Evolutionary conservation across 768 basidiomycete species (phyloP).

Genomic region (Chalciporus chontae): DNA sequence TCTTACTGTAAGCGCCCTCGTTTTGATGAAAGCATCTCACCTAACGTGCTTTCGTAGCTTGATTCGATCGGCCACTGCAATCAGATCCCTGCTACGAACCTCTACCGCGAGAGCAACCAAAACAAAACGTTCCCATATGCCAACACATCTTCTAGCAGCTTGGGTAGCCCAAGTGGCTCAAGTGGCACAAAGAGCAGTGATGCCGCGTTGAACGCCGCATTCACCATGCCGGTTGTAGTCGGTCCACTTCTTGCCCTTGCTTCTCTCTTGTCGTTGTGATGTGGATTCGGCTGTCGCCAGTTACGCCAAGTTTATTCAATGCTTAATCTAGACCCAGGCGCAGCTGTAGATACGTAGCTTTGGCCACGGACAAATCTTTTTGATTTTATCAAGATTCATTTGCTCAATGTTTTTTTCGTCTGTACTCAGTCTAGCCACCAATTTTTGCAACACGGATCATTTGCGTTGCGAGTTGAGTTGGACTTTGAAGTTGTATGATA

Average conservation of each 20-base stretch:
- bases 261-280: slow-evolving; percentile 12
- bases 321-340: slow-evolving; percentile 21
- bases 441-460: neutral
- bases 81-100: slow-evolving; percentile 54
- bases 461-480: neutral
- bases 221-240: slow-evolving; percentile 12
- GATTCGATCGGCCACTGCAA: slow-evolving; percentile 79
- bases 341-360: slow-evolving; percentile 21
- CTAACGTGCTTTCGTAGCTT: slow-evolving; percentile 36
- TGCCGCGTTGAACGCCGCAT: slow-evolving; percentile 11
- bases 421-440: slow-evolving; percentile 7
- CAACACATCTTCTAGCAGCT: slow-evolving; percentile 29
- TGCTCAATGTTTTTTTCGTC: slow-evolving; percentile 9
- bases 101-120: slow-evolving; percentile 81
- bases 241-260: slow-evolving; percentile 13
- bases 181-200: slow-evolving; percentile 4
- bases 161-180: slow-evolving; percentile 4
- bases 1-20: slow-evolving; percentile 49
- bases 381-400: slow-evolving; percentile 8
- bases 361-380: slow-evolving; percentile 12
- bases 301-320: slow-evolving; percentile 9
- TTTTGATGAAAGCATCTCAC: neutral
- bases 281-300: neutral
- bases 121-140: slow-evolving; percentile 64
- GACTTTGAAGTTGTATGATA: neutral